Conservation (phyloP, 495 filamentous ascomycete species). For the Trichoderma asperelloides region DNA sequence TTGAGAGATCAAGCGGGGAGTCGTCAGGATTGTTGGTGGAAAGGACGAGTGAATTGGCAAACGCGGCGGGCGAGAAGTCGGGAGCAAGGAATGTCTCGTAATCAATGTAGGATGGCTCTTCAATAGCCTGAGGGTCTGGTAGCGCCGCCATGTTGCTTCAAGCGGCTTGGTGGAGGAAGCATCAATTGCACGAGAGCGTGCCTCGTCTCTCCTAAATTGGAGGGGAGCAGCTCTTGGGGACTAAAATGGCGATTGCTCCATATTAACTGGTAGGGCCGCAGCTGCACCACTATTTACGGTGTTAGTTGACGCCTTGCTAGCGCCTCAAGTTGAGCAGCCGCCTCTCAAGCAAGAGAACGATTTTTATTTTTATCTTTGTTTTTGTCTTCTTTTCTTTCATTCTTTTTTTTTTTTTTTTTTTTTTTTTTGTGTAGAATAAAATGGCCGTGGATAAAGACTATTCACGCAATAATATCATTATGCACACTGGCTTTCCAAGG, state of each 20-base stretch:
- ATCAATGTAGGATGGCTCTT: constrained; percentile 85
- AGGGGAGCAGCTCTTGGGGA: neutral
- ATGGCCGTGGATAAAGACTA: too few species aligned
- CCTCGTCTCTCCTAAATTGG: neutral
- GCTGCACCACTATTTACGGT: too few species aligned
- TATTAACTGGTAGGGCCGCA: too few species aligned
- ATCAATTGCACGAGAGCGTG: neutral
- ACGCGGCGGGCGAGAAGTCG: constrained; percentile 64
- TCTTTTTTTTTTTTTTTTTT: too few species aligned
- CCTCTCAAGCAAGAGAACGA: too few species aligned
- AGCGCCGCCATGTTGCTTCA: neutral
- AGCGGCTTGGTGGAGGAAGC: neutral
- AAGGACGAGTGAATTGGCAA: constrained; percentile 82
- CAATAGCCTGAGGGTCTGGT: constrained; percentile 9
- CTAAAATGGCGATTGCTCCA: neutral
- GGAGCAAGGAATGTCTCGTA: constrained; percentile 88
- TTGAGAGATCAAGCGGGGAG: constrained; percentile 83
- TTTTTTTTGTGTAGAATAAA: too few species aligned
- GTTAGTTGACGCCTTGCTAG: too few species aligned
- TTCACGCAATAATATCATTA: too few species aligned
- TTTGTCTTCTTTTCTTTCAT: too few species aligned
- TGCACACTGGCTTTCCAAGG: too few species aligned
- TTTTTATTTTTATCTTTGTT: too few species aligned
- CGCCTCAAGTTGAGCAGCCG: too few species aligned
- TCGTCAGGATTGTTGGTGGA: constrained; percentile 88